These are phyloP conservation scores for Fraxinus sp. DNA, from an alignment of 305 asterid species.

Conservation along the genomic window DNA sequence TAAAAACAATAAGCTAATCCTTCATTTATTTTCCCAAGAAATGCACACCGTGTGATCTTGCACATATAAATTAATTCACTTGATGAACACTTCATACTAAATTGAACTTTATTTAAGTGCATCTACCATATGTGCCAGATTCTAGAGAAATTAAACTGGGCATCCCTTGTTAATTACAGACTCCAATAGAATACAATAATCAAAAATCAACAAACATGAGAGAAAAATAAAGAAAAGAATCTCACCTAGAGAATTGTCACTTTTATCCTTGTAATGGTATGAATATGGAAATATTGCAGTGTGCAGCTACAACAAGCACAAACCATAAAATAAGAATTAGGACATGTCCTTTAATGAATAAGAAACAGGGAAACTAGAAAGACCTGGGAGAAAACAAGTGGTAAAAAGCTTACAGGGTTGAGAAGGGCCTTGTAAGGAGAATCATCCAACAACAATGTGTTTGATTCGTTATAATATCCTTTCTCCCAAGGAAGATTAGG, in stretches of 20 bases:
- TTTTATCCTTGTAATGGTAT: slow-evolving; percentile 18
- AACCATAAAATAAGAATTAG: not conserved
- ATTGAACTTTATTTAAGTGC: not conserved
- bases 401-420: slow-evolving; percentile 58
- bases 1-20: not conserved
- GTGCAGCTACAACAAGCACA: slow-evolving; percentile 29
- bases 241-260: slow-evolving; percentile 44
- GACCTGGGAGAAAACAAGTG: not conserved
- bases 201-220: not conserved
- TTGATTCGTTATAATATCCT: slow-evolving; percentile 71
- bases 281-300: slow-evolving; percentile 44
- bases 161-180: not conserved
- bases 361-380: not conserved
- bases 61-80: not conserved
- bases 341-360: not conserved
- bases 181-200: not conserved
- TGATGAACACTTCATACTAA: not conserved
- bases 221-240: not conserved
- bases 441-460: slow-evolving; percentile 84
- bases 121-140: not conserved
- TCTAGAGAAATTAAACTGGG: not conserved
- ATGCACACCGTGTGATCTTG: not conserved
- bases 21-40: not conserved
- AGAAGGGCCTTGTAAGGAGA: slow-evolving; percentile 93
- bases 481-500: slow-evolving; percentile 61